Evolutionary conservation across 768 basidiomycete species (phyloP).

Genomic region (Trametopsis cervina): DNA sequence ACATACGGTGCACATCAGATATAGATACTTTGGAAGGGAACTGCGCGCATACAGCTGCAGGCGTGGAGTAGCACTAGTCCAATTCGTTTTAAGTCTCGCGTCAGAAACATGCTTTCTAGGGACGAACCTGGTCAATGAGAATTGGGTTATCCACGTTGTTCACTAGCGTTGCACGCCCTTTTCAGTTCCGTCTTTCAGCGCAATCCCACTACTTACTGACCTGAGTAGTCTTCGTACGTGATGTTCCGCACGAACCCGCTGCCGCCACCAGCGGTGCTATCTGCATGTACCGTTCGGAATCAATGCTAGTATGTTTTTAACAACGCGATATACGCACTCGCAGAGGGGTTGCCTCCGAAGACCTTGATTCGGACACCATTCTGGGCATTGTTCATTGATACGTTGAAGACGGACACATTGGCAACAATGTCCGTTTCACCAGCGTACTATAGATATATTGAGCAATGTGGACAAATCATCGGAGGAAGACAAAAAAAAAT

Average conservation of each 20-base stretch:
- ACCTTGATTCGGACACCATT: constrained; percentile 49
- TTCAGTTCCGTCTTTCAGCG: constrained; percentile 9
- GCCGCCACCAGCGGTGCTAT: constrained; percentile 35
- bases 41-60: constrained; percentile 28
- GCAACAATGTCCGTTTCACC: constrained; percentile 36
- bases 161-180: constrained; percentile 19
- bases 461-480: background rate
- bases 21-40: constrained; percentile 32
- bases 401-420: constrained; percentile 35
- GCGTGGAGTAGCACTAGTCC: constrained; percentile 32
- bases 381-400: constrained; percentile 38
- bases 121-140: constrained; percentile 28
- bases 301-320: background rate
- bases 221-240: constrained; percentile 22
- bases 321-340: constrained; percentile 19
- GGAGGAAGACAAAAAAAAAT: background rate
- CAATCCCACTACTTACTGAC: constrained; percentile 17
- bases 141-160: constrained; percentile 37
- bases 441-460: constrained; percentile 23
- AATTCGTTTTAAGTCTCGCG: background rate
- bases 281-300: constrained; percentile 5
- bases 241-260: constrained; percentile 32
- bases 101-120: background rate
- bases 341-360: constrained; percentile 37
- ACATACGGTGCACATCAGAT: constrained; percentile 37